These are phyloP conservation scores for Bauhinia variegata DNA, from an alignment of 306 rosid genomes.

Conservation along the genomic window DNA sequence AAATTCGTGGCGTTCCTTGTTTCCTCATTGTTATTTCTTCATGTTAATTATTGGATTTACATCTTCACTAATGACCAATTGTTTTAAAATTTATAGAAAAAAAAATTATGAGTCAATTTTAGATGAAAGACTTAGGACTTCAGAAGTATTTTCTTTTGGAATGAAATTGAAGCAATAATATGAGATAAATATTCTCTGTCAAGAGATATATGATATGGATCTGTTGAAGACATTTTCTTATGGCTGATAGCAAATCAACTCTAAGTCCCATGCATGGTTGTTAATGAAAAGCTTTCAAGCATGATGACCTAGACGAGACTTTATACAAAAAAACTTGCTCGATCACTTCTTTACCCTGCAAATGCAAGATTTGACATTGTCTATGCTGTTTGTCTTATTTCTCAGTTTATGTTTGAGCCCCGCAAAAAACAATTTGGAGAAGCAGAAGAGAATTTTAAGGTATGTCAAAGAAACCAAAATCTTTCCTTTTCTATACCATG, in stretches of 20 bases:
- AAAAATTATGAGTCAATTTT: background rate
- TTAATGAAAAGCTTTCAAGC: background rate
- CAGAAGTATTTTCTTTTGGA: background rate
- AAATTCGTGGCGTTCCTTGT: background rate
- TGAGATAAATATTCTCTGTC: background rate
- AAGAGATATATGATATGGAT: background rate
- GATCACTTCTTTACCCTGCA: background rate
- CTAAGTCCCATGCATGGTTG: background rate
- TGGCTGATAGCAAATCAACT: background rate
- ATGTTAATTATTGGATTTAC: slow-evolving; percentile 14
- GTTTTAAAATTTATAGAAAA: background rate
- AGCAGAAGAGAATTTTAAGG: background rate
- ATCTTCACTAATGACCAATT: background rate
- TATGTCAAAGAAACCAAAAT: background rate
- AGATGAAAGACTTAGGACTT: slow-evolving; percentile 9
- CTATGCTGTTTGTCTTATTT: background rate
- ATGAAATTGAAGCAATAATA: background rate
- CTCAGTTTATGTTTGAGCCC: slow-evolving; percentile 5
- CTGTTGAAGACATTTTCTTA: background rate
- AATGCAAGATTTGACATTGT: slow-evolving; percentile 4
- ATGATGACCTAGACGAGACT: background rate
- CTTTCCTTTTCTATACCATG: background rate
- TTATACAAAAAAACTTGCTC: background rate
- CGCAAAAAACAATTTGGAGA: background rate
- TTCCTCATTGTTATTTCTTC: background rate